A percentile compares a stretch with the other conserved stretches of the same genome.
These are phyloP conservation scores for Ascomycota sp. DNA, from an alignment of 2,329 filamentous ascomycete genomes.

Conservation along the genomic window DNA sequence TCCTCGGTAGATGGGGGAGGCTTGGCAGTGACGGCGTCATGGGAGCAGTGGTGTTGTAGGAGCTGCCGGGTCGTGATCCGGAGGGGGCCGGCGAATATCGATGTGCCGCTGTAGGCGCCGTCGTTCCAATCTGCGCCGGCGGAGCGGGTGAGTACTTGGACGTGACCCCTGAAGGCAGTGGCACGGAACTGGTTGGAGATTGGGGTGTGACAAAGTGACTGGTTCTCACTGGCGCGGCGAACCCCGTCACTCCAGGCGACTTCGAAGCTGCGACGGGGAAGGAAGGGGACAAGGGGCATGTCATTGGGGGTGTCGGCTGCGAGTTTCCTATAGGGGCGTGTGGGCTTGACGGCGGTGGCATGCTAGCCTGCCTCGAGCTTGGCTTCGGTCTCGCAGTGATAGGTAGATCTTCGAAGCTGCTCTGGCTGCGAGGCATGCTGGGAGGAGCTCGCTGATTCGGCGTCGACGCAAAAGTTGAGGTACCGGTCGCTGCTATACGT, in stretches of 20 bases:
- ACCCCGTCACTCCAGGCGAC: slow-evolving; percentile 12
- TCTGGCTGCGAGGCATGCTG: slow-evolving; percentile 18
- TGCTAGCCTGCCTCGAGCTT: slow-evolving; percentile 30
- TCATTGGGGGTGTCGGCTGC: slow-evolving; percentile 7
- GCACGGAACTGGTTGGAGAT: slow-evolving; percentile 12
- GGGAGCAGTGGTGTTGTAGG: slow-evolving; percentile 16
- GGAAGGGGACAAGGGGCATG: slow-evolving; percentile 9
- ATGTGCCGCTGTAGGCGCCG: slow-evolving; percentile 18
- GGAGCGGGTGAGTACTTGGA: slow-evolving; percentile 45
- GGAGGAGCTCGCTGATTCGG: slow-evolving; percentile 13
- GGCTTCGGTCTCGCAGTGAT: slow-evolving; percentile 39
- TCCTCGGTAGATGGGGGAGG: slow-evolving; percentile 39
- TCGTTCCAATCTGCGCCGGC: slow-evolving; percentile 18
- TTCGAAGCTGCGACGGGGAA: slow-evolving; percentile 7
- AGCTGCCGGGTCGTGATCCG: slow-evolving; percentile 19
- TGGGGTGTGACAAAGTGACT: slow-evolving; percentile 33
- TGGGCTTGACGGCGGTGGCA: slow-evolving; percentile 19
- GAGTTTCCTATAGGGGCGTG: slow-evolving; percentile 2
- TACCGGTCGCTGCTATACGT: slow-evolving; percentile 6
- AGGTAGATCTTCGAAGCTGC: slow-evolving; percentile 58
- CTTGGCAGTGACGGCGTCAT: slow-evolving; percentile 21
- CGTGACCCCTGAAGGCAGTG: slow-evolving; percentile 13
- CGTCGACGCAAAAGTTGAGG: slow-evolving; percentile 12
- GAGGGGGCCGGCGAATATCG: slow-evolving; percentile 33
- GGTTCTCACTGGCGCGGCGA: slow-evolving; percentile 31